Evolutionary conservation across 208 protist genomes (phyloP).

Genomic region (Leishmania martiniquensis): DNA sequence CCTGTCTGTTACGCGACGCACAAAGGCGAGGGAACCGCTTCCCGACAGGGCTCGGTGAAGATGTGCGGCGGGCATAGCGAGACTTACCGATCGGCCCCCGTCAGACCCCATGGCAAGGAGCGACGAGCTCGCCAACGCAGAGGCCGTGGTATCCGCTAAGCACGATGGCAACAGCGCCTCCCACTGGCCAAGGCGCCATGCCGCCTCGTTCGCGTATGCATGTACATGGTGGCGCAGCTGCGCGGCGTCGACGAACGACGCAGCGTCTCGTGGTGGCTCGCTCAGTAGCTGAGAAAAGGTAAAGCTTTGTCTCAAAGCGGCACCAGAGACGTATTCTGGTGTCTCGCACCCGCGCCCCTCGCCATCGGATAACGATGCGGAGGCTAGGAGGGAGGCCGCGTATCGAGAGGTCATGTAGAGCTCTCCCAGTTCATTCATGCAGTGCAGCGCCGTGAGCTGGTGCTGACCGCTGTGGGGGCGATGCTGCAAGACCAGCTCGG

Average conservation of each 20-base stretch:
- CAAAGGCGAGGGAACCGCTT: conserved; percentile 1
- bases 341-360: not conserved
- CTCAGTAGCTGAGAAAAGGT: conserved; percentile 16
- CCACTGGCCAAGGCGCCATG: conserved; percentile 89
- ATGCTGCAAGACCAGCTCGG: conserved; percentile 85
- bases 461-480: conserved; percentile 59
- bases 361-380: not conserved
- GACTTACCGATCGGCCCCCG: conserved; percentile 2
- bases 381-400: conserved; percentile 31
- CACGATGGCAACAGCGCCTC: conserved; percentile 39
- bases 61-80: conserved; percentile 23
- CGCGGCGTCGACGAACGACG: not conserved
- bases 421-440: conserved; percentile 86
- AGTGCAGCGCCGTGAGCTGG: conserved; percentile 80
- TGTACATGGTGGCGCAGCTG: conserved; percentile 46
- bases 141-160: too few species aligned
- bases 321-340: not conserved
- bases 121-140: not conserved
- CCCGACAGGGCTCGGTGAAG: conserved; percentile 23
- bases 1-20: conserved; percentile 18
- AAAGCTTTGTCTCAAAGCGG: conserved; percentile 3
- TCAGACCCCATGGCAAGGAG: not conserved
- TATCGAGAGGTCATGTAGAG: conserved; percentile 88
- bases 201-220: conserved; percentile 86
- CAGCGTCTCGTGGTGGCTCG: not conserved